Base-by-base conservation (phyloP, 768 basidiomycete species). In the Leccinellum luteum region DNA sequence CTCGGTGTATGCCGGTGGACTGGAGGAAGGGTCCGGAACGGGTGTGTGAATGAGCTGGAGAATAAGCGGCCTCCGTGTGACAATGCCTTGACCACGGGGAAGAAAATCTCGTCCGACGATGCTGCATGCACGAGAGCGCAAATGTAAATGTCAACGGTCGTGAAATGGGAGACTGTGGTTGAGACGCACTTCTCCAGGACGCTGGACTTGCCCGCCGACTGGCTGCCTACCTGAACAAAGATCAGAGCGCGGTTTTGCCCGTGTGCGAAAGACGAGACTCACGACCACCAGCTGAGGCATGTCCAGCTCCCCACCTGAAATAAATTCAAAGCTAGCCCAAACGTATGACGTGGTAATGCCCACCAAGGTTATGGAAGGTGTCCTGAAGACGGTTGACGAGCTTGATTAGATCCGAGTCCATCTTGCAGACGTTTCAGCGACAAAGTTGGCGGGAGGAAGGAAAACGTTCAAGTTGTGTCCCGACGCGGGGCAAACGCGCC, bases 41-140 rank as follows among this genome's bases (percentile, higher is more conserved):
- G 94, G 90, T 2, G 92, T 93, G 74, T 99, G 93, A 55, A 98
- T 89, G 69, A 98, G 87, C 71, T 98, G 97, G 8, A 98, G 85
- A 28, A 98, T 86, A 55, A 99, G 87, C 3, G 97, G 97, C 62
- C 97, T 83, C 55, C 97, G 85, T 27, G 97, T 99, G 44, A 99
- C 95, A 59, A 99, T 99, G 50, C 97, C 97, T 68, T 86, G 84
- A 14, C 92, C 92, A 52, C 91, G 85, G 35, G 91, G 89, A 57
- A 93, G 85, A 69, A 92, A 94, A 74, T 93, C 92, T 58, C 90
- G 84, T 53, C 97, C 97, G 60, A 99, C 97, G 66, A 98, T 97
- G 27, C 94, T 92, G 64, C 30, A 63, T 38, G 30, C 44, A 41
- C n/a, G 38, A 41, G 38, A 41, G 38, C 38, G 5, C 12, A 52